Evolutionary conservation across 306 rosid genomes (phyloP).

Genomic region (Pyrus betulifolia): DNA sequence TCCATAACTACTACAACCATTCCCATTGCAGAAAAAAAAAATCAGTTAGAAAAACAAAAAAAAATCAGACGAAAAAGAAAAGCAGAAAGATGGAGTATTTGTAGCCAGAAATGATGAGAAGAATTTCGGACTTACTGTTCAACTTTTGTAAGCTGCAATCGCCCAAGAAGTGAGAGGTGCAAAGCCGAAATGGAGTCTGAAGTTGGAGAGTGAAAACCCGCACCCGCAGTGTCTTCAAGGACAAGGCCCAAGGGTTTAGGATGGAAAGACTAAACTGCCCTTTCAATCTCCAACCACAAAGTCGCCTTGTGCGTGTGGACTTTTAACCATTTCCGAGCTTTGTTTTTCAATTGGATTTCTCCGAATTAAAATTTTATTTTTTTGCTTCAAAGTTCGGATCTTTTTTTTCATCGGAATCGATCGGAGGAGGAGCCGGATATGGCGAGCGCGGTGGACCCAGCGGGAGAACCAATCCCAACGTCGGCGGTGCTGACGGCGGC

Average conservation of each 20-base stretch:
- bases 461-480: slow-evolving; percentile 89
- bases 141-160: neutral
- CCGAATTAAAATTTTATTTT: neutral
- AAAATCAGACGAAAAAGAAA: neutral
- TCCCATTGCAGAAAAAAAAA: neutral
- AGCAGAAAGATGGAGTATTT: neutral
- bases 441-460: slow-evolving; percentile 71
- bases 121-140: neutral
- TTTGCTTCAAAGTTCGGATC: neutral
- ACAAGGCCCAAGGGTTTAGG: neutral
- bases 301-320: neutral
- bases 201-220: neutral
- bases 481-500: slow-evolving; percentile 87
- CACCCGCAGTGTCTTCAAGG: neutral
- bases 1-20: neutral
- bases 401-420: neutral
- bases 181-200: neutral
- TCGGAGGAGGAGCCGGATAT: slow-evolving; percentile 31
- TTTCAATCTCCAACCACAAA: neutral
- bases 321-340: neutral
- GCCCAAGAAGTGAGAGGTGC: neutral
- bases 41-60: neutral
- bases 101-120: neutral
- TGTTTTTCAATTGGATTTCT: neutral
- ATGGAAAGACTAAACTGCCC: neutral